Base-by-base conservation (phyloP, 2,329 filamentous ascomycete species). In the Pseudogymnoascus sp. region DNA sequence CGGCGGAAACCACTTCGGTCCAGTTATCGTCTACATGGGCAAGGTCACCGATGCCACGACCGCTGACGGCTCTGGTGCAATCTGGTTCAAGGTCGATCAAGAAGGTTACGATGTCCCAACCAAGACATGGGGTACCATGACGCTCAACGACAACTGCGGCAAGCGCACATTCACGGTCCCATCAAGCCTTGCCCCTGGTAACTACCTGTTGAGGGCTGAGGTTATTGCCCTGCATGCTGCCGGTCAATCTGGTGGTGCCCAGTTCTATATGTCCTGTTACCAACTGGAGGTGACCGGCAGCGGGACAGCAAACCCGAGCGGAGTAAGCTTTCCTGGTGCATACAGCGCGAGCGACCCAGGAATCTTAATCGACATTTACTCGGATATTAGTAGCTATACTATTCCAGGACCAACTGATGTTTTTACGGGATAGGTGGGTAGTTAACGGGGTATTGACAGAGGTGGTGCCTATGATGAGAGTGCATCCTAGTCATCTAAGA, bases 191-290 rank as follows among this genome's bases (percentile, higher is more conserved):
- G 78, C 80, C 1, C 73, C 80, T 1, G 81, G 81, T 29, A 76
- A 84, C 59, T 84, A 84, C 66, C 76, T 84, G 27, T 74, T 84
- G 71, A 77, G 81, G 35, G 77, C 80, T 33, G 81, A 84, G 74
- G 74, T 81, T 48, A 73, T 82, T 42, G 81, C 81, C 5, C 74
- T 84, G 48, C 81, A 84, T 71, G 79, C 81, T 15, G 81, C 81
- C 13, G 71, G 71, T 63, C 69, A 64, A 10, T 63, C 64, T 12
- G 76, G 74, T 17, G 71, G 69, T 12, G 75, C 75, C 17, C 74
- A 77, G 62, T 73, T 75, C 64, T 77, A 76, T 62, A 68, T 74
- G 58, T 71, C 70, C 15, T 77, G 74, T 39, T 44, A n/a, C 66
- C 79, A 80, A 74, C 73, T 81, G 63, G 78, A 75, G 63, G 74